Evolutionary conservation across 352 stramenopile genomes (phyloP).

Genomic region (Phytophthora hybrid): DNA sequence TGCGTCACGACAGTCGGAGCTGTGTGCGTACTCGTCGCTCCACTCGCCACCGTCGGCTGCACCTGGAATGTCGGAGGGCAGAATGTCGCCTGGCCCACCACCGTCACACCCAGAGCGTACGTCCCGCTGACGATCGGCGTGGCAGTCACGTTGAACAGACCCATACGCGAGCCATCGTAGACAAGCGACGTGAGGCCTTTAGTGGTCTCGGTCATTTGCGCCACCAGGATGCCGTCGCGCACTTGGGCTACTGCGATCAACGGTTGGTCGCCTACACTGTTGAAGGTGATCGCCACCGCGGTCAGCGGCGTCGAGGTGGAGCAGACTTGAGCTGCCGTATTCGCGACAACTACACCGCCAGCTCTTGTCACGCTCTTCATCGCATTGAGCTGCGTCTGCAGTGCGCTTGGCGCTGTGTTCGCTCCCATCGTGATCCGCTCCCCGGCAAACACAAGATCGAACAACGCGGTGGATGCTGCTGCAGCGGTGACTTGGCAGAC

Average conservation of each 20-base stretch:
- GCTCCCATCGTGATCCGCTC: conserved; percentile 48
- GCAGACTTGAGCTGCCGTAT: conserved; percentile 42
- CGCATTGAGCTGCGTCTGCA: conserved; percentile 63
- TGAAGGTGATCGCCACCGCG: conserved; percentile 60
- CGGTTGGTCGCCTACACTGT: conserved; percentile 51
- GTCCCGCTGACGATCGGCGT: conserved; percentile 82
- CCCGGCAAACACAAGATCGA: conserved; percentile 62
- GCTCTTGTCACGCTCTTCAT: conserved; percentile 44
- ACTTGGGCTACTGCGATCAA: conserved; percentile 47
- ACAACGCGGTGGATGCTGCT: conserved; percentile 39
- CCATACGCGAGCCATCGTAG: conserved; percentile 64
- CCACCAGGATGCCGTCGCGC: conserved; percentile 64
- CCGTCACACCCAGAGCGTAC: conserved; percentile 68
- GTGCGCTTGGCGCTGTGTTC: conserved; percentile 38
- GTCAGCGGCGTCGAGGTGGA: conserved; percentile 35
- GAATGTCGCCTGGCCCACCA: conserved; percentile 58
- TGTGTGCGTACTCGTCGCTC: conserved; percentile 77
- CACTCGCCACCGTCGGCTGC: conserved; percentile 75
- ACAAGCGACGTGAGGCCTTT: conserved; percentile 80
- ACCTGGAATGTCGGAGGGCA: conserved; percentile 85
- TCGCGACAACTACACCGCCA: conserved; percentile 68
- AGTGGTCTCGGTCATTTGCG: conserved; percentile 53
- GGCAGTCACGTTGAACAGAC: conserved; percentile 87
- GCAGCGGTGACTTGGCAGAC: conserved; percentile 56
- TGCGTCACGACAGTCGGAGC: conserved; percentile 83